A percentile compares a stretch with the other conserved stretches of the same genome.
These are phyloP conservation scores for Backusella luteola DNA, from an alignment of 192 early-diverging fungal genomes.

Conservation along the genomic window DNA sequence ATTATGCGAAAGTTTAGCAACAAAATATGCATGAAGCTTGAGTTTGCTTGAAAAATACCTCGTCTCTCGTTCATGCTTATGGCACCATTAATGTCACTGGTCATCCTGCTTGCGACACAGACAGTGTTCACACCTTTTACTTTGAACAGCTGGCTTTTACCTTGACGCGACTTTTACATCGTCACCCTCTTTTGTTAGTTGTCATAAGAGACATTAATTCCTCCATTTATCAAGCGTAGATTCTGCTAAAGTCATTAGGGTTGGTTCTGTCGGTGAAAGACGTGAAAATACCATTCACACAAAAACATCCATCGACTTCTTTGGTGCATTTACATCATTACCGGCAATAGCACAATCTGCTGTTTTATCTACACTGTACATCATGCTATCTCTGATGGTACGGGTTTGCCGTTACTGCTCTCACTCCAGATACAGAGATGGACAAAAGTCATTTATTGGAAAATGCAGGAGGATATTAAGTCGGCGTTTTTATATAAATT, in stretches of 20 bases:
- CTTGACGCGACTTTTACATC: conserved; percentile 17
- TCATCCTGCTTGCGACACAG: background rate
- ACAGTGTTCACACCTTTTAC: background rate
- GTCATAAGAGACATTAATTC: conserved; percentile 4
- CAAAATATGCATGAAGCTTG: conserved; percentile 4
- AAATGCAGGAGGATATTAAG: background rate
- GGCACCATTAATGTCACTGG: conserved; percentile 20
- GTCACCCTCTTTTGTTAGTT: conserved; percentile 11
- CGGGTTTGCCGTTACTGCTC: conserved; percentile 9
- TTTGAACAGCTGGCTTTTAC: conserved; percentile 12
- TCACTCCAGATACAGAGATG: background rate
- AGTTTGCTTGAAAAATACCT: conserved; percentile 34
- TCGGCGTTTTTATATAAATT: background rate
- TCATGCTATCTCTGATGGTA: conserved; percentile 34
- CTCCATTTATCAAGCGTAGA: conserved; percentile 4
- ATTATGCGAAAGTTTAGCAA: background rate
- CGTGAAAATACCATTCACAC: conserved; percentile 7
- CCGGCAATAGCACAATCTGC: background rate
- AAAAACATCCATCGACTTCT: conserved; percentile 19
- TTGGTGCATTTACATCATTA: conserved; percentile 19
- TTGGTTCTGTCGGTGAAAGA: background rate
- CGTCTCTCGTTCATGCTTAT: conserved; percentile 20
- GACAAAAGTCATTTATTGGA: background rate
- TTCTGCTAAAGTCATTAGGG: conserved; percentile 5
- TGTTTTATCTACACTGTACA: conserved; percentile 9